Percentiles rank a stretch among this genome's conserved stretches.
phyloP scores from a whole-genome alignment of 768 basidiomycete species.

The Guyanaporus albipodus region DNA sequence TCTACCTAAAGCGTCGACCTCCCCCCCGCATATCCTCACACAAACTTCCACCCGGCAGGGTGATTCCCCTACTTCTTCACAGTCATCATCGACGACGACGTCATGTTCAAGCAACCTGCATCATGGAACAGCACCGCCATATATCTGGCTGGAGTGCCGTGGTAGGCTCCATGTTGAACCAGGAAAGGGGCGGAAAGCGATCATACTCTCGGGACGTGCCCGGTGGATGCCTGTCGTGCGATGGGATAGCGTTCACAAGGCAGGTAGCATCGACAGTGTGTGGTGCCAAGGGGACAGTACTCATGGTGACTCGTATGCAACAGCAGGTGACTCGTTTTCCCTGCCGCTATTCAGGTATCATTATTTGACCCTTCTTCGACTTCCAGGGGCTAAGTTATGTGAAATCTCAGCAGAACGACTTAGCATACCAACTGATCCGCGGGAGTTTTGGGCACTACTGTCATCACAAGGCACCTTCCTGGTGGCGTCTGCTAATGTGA shows the following conservation, averaged over 20 bases:
- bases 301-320: not conserved
- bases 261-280: conserved; percentile 36
- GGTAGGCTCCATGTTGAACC: conserved; percentile 89
- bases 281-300: not conserved
- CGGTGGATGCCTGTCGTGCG: conserved; percentile 57
- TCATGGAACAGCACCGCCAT: conserved; percentile 32
- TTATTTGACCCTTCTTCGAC: not conserved
- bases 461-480: conserved; percentile 45
- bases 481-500: conserved; percentile 45
- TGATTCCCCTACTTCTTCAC: not conserved
- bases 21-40: not conserved
- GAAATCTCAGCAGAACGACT: not conserved
- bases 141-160: conserved; percentile 89
- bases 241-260: conserved; percentile 55
- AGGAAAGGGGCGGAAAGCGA: conserved; percentile 91
- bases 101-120: not conserved
- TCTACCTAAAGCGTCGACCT: conserved; percentile 46
- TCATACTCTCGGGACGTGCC: conserved; percentile 82
- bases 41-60: conserved; percentile 1
- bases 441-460: conserved; percentile 54
- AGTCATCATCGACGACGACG: not conserved
- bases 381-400: conserved; percentile 5
- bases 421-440: conserved; percentile 5
- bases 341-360: not conserved
- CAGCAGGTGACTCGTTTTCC: conserved; percentile 23